Evolutionary conservation across 345 rosid genomes (phyloP), one percentile per base, ranked within the genome.

Genomic region (Eutrema heterophyllum): DNA sequence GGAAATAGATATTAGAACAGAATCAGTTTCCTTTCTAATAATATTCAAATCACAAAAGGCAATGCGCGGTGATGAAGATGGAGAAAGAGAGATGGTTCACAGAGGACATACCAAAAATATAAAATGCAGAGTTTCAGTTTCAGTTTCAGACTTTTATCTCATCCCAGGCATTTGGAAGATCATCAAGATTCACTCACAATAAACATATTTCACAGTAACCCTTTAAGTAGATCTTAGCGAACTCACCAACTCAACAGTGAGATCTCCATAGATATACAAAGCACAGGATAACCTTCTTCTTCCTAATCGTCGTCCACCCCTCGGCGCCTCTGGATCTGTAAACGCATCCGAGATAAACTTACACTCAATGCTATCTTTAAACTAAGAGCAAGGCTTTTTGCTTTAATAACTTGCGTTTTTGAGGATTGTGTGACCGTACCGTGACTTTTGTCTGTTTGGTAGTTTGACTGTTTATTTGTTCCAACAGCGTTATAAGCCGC

Each of bases 291-390:
- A 63, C 3, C 24, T 59, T 62, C 59, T 76, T 72, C 24, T 29
- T 70, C 59, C 78, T 88, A 90, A 74, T 94, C 96, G 39, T 91
- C 97, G n/a, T 91, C 96, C 39, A 94, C 93, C 73, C 81, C 91
- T 40, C 96, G 90, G 10, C 96, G 91, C 91, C 98, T 88, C 79
- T 89, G 95, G 79, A 94, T 94, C 98, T 94, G 91, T 54, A 75
- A 61, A 64, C 73, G 5, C 49, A 26, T 7, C n/a, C 4, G 1
- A 50, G 33, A 68, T 44, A 30, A 24, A 18, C 3, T 33, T 52
- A 7, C 9, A 71, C 33, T 45, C 45, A 35, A 38, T 18, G 62
- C 52, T n/a, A 54, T 32, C 7, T 9, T 3, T n/a, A 3, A n/a
- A 11, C 35, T 53, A 10, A 51, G 18, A 65, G 26, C 24, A 43